These are phyloP conservation scores for Brassica incana DNA, from an alignment of 345 rosid genomes.

Conservation along the genomic window DNA sequence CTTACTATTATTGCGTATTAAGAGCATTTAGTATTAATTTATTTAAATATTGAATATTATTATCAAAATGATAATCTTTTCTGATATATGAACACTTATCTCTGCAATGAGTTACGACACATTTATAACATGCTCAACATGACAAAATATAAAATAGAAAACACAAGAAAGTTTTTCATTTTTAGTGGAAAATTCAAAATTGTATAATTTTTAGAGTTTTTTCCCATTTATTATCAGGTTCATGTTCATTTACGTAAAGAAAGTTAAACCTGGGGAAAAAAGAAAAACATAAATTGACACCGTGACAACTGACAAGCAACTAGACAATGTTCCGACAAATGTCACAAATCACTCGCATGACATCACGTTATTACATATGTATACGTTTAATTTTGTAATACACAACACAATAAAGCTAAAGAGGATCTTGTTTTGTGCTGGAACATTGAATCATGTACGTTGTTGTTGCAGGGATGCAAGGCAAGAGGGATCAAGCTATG, in stretches of 20 bases:
- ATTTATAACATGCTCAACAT: neutral
- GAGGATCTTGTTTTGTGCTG: conserved; percentile 5
- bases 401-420: neutral
- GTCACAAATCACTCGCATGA: neutral
- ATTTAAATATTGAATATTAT: too few species aligned
- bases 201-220: neutral
- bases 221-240: neutral
- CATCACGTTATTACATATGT: neutral
- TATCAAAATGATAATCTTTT: too few species aligned
- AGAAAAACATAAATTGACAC: neutral
- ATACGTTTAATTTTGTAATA: neutral
- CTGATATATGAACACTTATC: too few species aligned
- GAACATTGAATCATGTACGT: neutral
- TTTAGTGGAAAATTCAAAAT: neutral
- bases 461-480: conserved; percentile 54
- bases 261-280: neutral
- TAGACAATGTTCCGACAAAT: neutral
- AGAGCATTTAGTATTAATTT: neutral
- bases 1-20: neutral
- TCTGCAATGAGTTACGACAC: too few species aligned
- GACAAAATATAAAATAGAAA: neutral
- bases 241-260: neutral
- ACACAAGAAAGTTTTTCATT: neutral
- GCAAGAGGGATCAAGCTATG: conserved; percentile 63
- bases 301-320: neutral